Percentiles rank a stretch among this genome's conserved stretches.
phyloP scores from a whole-genome alignment of 2,329 filamentous ascomycete genomes.

The Talaromyces islandicus region DNA sequence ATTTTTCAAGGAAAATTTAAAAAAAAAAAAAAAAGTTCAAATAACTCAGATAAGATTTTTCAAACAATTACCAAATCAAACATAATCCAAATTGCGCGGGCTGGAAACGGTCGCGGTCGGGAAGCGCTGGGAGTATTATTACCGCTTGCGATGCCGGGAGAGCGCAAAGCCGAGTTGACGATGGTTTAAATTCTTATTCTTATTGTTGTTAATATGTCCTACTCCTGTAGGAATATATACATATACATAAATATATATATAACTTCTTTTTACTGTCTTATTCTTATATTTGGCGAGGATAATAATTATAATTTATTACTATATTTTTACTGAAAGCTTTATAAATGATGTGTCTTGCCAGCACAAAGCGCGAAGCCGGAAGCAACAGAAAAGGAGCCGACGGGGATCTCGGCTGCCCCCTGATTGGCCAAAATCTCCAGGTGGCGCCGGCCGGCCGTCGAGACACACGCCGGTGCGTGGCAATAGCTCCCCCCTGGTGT shows the following conservation, averaged over 20 bases:
- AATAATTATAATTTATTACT: too few relatives aligned
- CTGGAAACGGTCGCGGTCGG: not conserved
- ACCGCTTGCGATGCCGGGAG: not conserved
- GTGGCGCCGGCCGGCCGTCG: not conserved
- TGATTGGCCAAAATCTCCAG: not conserved
- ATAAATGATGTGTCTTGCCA: too few relatives aligned
- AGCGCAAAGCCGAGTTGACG: not conserved
- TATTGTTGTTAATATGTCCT: too few relatives aligned
- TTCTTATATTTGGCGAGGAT: too few relatives aligned
- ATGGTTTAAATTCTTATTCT: not conserved
- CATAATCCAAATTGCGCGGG: not conserved
- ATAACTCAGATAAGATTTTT: not conserved
- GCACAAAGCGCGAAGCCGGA: not conserved
- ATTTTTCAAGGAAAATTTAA: not conserved
- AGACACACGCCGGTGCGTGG: not conserved
- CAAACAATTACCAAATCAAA: not conserved
- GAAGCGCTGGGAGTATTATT: not conserved
- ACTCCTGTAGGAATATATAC: too few relatives aligned
- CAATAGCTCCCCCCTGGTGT: not conserved
- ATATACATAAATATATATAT: not conserved
- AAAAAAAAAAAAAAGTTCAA: not conserved
- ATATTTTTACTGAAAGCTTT: too few relatives aligned
- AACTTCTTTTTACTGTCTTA: not conserved
- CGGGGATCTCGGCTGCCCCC: not conserved
- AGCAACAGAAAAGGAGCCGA: not conserved